A percentile compares a stretch with the other conserved stretches of the same genome.
Evolutionary conservation across 1,284 basidiomycete genomes (phyloP).

Genomic region (Mycosarcoma mackinlayi): DNA sequence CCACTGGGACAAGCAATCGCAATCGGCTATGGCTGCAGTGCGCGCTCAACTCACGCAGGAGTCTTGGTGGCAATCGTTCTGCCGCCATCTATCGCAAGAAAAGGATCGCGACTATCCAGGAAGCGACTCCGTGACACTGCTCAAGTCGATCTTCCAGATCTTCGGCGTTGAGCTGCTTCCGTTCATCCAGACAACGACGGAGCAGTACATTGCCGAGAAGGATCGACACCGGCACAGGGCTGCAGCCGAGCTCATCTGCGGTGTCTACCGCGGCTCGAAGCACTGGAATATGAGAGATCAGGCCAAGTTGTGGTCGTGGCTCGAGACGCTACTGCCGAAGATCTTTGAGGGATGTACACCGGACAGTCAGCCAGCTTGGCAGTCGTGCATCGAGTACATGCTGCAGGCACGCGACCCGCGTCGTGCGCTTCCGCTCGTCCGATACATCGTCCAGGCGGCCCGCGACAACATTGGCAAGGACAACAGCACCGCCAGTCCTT

Average conservation of each 20-base stretch:
- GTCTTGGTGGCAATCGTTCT: slow-evolving; percentile 74
- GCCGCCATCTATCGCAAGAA: slow-evolving; percentile 63
- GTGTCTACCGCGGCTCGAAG: slow-evolving; percentile 80
- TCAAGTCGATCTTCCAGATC: slow-evolving; percentile 73
- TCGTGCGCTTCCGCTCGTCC: slow-evolving; percentile 79
- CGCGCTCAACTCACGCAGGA: slow-evolving; percentile 71
- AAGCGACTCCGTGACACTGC: slow-evolving; percentile 70
- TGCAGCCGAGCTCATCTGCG: slow-evolving; percentile 85
- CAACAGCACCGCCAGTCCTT: slow-evolving; percentile 46
- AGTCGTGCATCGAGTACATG: slow-evolving; percentile 71
- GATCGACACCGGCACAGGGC: slow-evolving; percentile 94
- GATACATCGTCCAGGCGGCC: slow-evolving; percentile 70
- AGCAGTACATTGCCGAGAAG: slow-evolving; percentile 74
- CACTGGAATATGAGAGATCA: slow-evolving; percentile 82
- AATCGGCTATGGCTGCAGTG: slow-evolving; percentile 75
- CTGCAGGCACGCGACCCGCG: slow-evolving; percentile 85
- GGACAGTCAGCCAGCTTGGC: slow-evolving; percentile 70
- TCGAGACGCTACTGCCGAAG: slow-evolving; percentile 76
- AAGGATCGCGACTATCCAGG: slow-evolving; percentile 63
- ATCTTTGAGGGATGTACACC: slow-evolving; percentile 75
- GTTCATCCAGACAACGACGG: slow-evolving; percentile 74
- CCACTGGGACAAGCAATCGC: slow-evolving; percentile 77
- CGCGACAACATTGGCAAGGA: slow-evolving; percentile 51
- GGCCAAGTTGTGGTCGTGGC: slow-evolving; percentile 82
- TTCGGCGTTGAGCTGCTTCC: slow-evolving; percentile 73